A percentile compares a stretch with the other conserved stretches of the same genome.
phyloP scores from a whole-genome alignment of 2,329 filamentous ascomycete genomes.

The Rhexocercosporidium sp. region DNA sequence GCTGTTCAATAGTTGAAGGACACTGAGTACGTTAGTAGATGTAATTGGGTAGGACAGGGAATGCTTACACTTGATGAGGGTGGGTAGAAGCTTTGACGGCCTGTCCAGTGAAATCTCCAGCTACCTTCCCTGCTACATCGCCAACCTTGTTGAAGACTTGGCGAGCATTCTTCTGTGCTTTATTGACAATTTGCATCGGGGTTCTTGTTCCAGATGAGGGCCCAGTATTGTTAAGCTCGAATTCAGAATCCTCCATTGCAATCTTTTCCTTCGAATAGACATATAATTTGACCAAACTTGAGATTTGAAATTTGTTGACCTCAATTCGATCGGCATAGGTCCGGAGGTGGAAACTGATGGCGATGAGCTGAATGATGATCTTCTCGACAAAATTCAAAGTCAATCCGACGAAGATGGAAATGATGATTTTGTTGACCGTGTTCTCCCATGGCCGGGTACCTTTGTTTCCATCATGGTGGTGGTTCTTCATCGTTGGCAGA shows the following conservation, averaged over 20 bases:
- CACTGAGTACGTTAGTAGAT: slow-evolving; percentile 42
- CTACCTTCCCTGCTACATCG: slow-evolving; percentile 83
- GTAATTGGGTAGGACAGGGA: background rate
- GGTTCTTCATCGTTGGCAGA: slow-evolving; percentile 75
- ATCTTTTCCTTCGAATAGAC: slow-evolving; percentile 67
- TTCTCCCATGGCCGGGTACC: slow-evolving; percentile 70
- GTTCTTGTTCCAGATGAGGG: slow-evolving; percentile 60
- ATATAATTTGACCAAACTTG: slow-evolving; percentile 67
- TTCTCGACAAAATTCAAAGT: slow-evolving; percentile 88
- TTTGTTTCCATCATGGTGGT: slow-evolving; percentile 56
- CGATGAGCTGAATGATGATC: slow-evolving; percentile 92
- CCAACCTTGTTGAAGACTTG: slow-evolving; percentile 80
- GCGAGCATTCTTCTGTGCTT: slow-evolving; percentile 74
- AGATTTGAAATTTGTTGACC: slow-evolving; percentile 89
- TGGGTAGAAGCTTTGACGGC: slow-evolving; percentile 71
- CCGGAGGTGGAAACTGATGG: slow-evolving; percentile 87
- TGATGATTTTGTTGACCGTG: slow-evolving; percentile 83
- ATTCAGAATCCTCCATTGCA: slow-evolving; percentile 76
- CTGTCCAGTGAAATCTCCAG: slow-evolving; percentile 89
- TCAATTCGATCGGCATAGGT: slow-evolving; percentile 92
- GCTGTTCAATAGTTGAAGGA: slow-evolving; percentile 75
- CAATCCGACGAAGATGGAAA: slow-evolving; percentile 80
- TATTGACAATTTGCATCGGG: slow-evolving; percentile 72
- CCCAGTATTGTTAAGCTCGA: slow-evolving; percentile 50
- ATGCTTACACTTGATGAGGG: slow-evolving; percentile 72